Base-by-base conservation (phyloP, 768 basidiomycete genomes). In the Mycena leptocephala region DNA sequence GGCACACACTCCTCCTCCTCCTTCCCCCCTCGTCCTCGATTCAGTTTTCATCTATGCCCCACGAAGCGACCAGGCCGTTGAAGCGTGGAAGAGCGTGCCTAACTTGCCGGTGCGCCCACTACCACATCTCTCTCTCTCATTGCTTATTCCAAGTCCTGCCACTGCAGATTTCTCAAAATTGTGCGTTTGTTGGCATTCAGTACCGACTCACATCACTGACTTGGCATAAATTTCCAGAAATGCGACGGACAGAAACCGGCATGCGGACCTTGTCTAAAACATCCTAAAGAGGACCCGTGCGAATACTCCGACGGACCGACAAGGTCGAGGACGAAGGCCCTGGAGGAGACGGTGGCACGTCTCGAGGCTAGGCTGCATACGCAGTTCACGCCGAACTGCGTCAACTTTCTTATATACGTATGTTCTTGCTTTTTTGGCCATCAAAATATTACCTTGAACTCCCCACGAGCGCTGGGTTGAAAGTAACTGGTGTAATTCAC, bases 231-330 rank as follows among this genome's bases (percentile, higher is more conserved):
- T 56, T 61, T 74, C 81, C 59, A 92, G 94, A 91, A 91, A 87
- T 95, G 94, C 78, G 93, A 95, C 79, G 93, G 93, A 20, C 82
- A 80, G 5, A 90, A 91, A 73, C 94, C 94, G 1, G 84, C 89
- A 9, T 95, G 94, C 81, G 90, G 90, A 2, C 93, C 92, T 51
- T 95, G 94, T 84, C 81, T 84, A 32, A 84, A 87, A 16, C 89
- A 91, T 28, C 90, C 92, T 46, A 90, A 92, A 72, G 88, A 88
- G 35, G 93, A 93, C 64, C 92, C 92, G 35, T 95, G 94, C 81
- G 93, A 94, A 84, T 95, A 94, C 81, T 87, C 90, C 6, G 93
- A 94, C 79, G 91, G 90, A 6, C 89, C 88, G 0, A 33, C 51
- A 1, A 10, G 91, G 11, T 88, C 88, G 37, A 89, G 90, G 69